phyloP scores from a whole-genome alignment of 495 filamentous ascomycete species.

The Penicillium silybi region DNA sequence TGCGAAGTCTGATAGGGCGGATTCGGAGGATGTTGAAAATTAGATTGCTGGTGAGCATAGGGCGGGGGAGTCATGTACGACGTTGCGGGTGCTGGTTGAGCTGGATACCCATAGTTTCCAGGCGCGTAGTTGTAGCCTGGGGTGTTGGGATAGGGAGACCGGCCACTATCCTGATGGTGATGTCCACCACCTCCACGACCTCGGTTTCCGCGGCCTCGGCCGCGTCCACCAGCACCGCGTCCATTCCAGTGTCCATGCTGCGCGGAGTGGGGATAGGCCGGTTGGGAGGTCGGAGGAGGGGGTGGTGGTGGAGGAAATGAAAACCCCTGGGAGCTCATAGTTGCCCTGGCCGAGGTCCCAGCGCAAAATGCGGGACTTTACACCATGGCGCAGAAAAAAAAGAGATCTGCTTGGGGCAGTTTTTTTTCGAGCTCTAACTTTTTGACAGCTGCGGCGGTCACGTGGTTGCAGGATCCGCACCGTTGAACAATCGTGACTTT shows the following conservation, averaged over 20 bases:
- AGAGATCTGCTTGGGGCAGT: slow-evolving; percentile 1
- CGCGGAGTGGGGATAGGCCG: slow-evolving; percentile 23
- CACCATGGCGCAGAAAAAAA: slow-evolving; percentile 13
- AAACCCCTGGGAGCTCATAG: slow-evolving; percentile 47
- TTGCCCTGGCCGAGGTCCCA: slow-evolving; percentile 22
- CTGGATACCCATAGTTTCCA: slow-evolving; percentile 32
- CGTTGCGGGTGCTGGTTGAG: slow-evolving; percentile 25
- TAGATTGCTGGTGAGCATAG: slow-evolving; percentile 24
- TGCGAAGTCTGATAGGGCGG: slow-evolving; percentile 23
- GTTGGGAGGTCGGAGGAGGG: slow-evolving; percentile 34
- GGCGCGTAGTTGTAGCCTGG: slow-evolving; percentile 27
- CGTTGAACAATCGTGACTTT: background rate
- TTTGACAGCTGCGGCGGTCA: slow-evolving; percentile 17
- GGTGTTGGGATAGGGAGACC: slow-evolving; percentile 17
- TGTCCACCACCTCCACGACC: slow-evolving; percentile 52
- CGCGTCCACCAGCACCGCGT: slow-evolving; percentile 32
- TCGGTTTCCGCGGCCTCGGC: slow-evolving; percentile 42
- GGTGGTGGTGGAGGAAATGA: slow-evolving; percentile 52
- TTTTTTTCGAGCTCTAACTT: slow-evolving; percentile 10
- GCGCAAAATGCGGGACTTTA: slow-evolving; percentile 4
- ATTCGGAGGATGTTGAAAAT: slow-evolving; percentile 24
- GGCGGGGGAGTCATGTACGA: slow-evolving; percentile 26
- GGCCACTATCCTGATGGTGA: slow-evolving; percentile 32
- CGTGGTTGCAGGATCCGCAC: slow-evolving; percentile 7
- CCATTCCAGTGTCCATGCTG: slow-evolving; percentile 34